Base-by-base conservation (phyloP, 805 yeast species). In the Blastobotrys mokoenaii region DNA sequence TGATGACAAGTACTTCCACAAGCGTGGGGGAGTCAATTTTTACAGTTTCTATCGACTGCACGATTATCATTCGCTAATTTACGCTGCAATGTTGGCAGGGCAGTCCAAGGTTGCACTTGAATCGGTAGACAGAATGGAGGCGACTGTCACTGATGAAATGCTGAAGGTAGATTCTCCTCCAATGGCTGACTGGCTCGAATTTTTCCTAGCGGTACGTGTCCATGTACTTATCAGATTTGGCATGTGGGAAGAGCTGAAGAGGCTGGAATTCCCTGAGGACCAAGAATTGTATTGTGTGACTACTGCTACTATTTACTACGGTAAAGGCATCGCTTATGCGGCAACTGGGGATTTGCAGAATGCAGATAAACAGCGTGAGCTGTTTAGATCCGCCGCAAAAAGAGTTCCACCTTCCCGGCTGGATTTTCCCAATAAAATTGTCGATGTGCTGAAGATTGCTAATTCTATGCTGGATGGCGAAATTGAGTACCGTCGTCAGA, bases 141-240 rank as follows among this genome's bases (percentile, higher is more conserved):
- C 40, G n/a, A 37, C 40, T 8, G 6, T 37, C 14, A 16, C 40
- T 12, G 40, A 37, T 27, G 22, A 37, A 16, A 16, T 37, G 18
- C 29, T 37, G 16, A 16, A n/a, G 15, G 17, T 37, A n/a, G 30
- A 37, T 5, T 37, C 40, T 12, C 40, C 40, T 16, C 40, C 40
- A 18, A 37, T 37, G 40, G 40, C 40, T 3, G 40, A 37, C 22
- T 37, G 40, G 40, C 29, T 37, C 5, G 40, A 37, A 11, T 14
- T 20, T 5, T 37, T 37, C 11, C 7, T 37, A 9, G 12, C 30
- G 3, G 40, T 37, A 20, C 25, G 75, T 73, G 14, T 73, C 73
- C 38, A 40, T n/a, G 33, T 40, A 3, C 32, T 32, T n/a, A 40
- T 32, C 5, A 15, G 43, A 18, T 34, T 34, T 11, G 43, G 43